Base-by-base conservation (phyloP, 106 monocot genomes). In the Xerophyta viscosa region DNA sequence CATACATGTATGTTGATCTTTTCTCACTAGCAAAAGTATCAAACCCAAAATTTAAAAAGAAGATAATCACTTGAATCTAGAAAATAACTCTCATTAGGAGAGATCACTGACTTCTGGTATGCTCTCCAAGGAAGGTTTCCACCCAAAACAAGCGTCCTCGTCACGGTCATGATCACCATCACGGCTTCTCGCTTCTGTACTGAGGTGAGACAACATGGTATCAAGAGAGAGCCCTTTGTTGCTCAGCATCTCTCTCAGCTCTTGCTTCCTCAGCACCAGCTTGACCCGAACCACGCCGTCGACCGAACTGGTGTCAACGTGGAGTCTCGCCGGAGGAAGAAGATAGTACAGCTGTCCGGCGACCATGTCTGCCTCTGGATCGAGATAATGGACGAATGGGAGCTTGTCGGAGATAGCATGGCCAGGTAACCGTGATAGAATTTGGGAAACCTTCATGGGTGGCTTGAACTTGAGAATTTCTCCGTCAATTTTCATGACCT, bases 111-210 rank as follows among this genome's bases (percentile, higher is more conserved):
- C 75, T 66, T 87, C 87, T 41, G 78, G 71, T 65, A 87, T 87
- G 58, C 82, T 78, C 30, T 78, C 71, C 33, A 87, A 31, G 47
- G 54, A 46, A 37, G 82, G 82, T 17, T 61, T 65, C 87, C 87
- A 87, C 3, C 50, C 69, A 12, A 42, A 29, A 48, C 54, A 53
- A 15, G 33, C 42, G n/a, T 48, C 8, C 24, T 58, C 26, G 21
- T 33, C 36, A 24, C 21, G 26, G 11, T 30, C 29, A 6, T 3
- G 27, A 14, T 11, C 54, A 48, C 25, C 30, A 36, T 4, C 29
- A 14, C 22, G n/a, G n/a, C 19, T 46, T 17, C 18, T 42, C 20
- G 51, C 12, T 37, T 52, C 25, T 26, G 12, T 42, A 11, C 42
- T 61, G 4, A 70, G 31, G 12, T 59, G 62, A 24, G 66, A 61